Evolutionary conservation across 2,329 filamentous ascomycete species (phyloP), one percentile per base, ranked within the genome.

Genomic region (Aspergillus sp.): DNA sequence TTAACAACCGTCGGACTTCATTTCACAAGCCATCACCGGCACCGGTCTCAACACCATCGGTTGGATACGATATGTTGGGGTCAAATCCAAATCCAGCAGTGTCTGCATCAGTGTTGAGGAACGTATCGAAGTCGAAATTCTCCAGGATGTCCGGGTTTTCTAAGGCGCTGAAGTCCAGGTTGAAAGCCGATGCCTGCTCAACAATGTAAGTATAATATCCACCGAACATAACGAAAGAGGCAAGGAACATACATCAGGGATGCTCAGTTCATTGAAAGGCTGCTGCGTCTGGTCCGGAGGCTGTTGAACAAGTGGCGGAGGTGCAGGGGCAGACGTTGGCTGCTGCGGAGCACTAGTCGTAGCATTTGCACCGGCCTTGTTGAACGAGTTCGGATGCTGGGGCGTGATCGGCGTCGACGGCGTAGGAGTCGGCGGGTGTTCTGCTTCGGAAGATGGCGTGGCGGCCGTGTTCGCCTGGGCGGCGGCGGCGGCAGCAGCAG

Each of bases 91-190:
- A 80, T 21, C 72, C 73, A 38, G 71, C 69, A n/a, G 70, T 69
- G 57, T 77, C 78, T 48, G 68, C 72, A 64, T 83, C 83, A 41
- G 82, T 85, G 68, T 88, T 86, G 55, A 89, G 77, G 77, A 88
- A 89, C 15, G 83, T 85, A 70, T 88, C 86, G 71, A 89, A 89
- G 73, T 89, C 86, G 71, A 89, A 88, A 66, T 79, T 81, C 68
- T 82, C 80, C 48, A 82, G 70, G 32, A 82, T 74, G 67, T 82
- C 79, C 38, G 74, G 72, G 60, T 77, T 78, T 59, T 81, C 79
- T 61, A 82, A 68, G 54, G 76, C 68, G 65, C 74, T 76, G 68
- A 81, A 81, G 65, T 79, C 75, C 57, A 80, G 73, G 51, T 72
- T 77, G 68, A 77, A 78, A 56, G 68, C 64, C 57, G 66, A 64